Base-by-base conservation (phyloP, 495 filamentous ascomycete genomes). In the Acidomyces sp. region DNA sequence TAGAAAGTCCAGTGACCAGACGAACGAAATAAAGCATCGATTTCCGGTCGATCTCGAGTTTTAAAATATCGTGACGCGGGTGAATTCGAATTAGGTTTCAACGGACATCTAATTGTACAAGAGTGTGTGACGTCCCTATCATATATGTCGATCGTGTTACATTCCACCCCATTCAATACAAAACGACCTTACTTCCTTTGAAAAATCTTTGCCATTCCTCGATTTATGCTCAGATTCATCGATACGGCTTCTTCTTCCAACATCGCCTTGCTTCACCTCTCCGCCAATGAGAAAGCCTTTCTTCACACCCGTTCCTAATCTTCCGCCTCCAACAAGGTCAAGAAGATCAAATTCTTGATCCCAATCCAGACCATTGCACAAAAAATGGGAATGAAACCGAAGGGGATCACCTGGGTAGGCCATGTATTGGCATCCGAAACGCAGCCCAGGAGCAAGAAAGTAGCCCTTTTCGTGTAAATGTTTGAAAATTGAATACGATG, bases 401-500 rank as follows among this genome's bases (percentile, higher is more conserved):
- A 96, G 64, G 0, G 90, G 83, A 59, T 97, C 90, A 23, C 92
- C 92, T 0, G 90, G 90, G 54, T 97, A 96, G 1, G 87, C 86
- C 42, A 82, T 79, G 62, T 85, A 94, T 55, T 93, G 77, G 53
- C 85, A 92, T 23, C 90, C 90, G 53, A 97, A 97, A 19, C 90
- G 82, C 21, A 97, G 67, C 6, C 92, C 90, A 1, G 90, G 92
- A 29, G 80, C 81, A 27, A 92, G 71, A 62, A 80, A 97, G 59
- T 94, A 97, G 25, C 77, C 79, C 11, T 71, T 62, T 6, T 69
- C 62, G 51, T 95, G 86, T 15, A 96, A 69, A 55, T 90, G 77
- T 12, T 69, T 71, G 62, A 76, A 83, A n/a, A 86, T 60, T 6
- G 75, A 67, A 41, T 75, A 76, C 0, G 66, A 73, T 1, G 60